Evolutionary conservation across 306 rosid species (phyloP).

Genomic region (Medicago ruthenica): DNA sequence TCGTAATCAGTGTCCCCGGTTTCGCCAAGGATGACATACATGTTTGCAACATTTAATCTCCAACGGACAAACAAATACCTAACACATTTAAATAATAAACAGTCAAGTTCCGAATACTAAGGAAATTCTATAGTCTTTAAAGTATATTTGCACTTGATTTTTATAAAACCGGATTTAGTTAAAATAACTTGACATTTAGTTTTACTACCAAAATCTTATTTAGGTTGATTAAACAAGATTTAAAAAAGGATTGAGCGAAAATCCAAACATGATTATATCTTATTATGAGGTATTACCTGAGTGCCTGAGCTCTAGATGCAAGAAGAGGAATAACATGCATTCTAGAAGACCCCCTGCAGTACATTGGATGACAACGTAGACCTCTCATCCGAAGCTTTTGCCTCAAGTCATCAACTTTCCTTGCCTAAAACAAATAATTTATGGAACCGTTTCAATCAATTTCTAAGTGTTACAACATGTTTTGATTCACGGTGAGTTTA

Average conservation of each 20-base stretch:
- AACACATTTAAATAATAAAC: constrained; percentile 5
- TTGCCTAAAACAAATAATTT: constrained; percentile 38
- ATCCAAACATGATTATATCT: neutral
- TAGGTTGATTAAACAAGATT: no score
- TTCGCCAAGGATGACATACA: constrained; percentile 86
- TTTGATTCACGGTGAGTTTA: neutral
- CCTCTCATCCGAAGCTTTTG: constrained; percentile 52
- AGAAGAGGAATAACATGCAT: constrained; percentile 51
- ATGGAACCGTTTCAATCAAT: constrained; percentile 11
- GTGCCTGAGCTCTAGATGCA: constrained; percentile 55
- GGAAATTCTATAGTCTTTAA: no score
- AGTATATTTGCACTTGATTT: neutral
- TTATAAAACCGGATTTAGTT: no score
- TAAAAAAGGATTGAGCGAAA: no score
- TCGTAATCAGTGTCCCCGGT: constrained; percentile 87
- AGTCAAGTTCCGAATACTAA: neutral
- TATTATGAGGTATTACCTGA: constrained; percentile 40
- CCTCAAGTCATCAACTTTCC: constrained; percentile 47
- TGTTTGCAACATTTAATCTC: constrained; percentile 82
- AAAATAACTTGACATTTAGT: no score
- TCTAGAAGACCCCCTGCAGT: constrained; percentile 38
- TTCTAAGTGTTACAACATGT: neutral
- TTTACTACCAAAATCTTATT: no score
- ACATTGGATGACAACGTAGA: constrained; percentile 51
- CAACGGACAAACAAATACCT: constrained; percentile 96